These are phyloP conservation scores for Amanita rubescens DNA, from an alignment of 768 basidiomycete species.

Conservation along the genomic window DNA sequence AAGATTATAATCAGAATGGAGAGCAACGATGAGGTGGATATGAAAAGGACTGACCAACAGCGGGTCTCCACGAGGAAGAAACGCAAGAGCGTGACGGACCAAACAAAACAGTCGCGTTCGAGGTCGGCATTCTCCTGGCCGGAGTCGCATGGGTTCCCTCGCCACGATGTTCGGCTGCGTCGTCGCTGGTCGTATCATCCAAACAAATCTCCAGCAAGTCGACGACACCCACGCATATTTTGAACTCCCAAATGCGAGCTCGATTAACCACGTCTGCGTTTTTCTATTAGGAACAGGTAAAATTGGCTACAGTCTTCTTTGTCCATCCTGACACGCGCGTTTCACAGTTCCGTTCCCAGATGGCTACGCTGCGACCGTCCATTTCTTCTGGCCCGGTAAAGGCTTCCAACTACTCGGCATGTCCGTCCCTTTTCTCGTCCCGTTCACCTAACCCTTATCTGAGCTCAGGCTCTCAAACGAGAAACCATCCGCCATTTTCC, in stretches of 20 bases:
- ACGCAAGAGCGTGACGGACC: constrained; percentile 3
- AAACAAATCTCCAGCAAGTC: constrained; percentile 75
- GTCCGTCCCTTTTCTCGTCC: constrained; percentile 34
- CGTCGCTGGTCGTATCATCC: constrained; percentile 69
- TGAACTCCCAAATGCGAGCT: constrained; percentile 59
- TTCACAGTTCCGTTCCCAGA: constrained; percentile 67
- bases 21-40: background rate
- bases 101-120: background rate
- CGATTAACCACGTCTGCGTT: constrained; percentile 81
- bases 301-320: constrained; percentile 16
- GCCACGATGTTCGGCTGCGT: constrained; percentile 70
- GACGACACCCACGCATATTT: constrained; percentile 82
- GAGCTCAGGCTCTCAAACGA: constrained; percentile 73
- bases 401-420: constrained; percentile 84
- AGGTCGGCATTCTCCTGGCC: background rate
- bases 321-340: background rate
- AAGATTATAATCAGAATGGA: background rate
- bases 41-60: background rate
- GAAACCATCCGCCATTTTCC: constrained; percentile 86
- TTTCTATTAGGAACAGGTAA: constrained; percentile 74
- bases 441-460: background rate
- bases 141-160: background rate
- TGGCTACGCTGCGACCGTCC: constrained; percentile 78
- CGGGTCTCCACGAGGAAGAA: too few relatives aligned
- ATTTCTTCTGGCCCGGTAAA: constrained; percentile 81